Evolutionary conservation across 257 asterid genomes (phyloP).

Genomic region (Nicotiana knightiana): DNA sequence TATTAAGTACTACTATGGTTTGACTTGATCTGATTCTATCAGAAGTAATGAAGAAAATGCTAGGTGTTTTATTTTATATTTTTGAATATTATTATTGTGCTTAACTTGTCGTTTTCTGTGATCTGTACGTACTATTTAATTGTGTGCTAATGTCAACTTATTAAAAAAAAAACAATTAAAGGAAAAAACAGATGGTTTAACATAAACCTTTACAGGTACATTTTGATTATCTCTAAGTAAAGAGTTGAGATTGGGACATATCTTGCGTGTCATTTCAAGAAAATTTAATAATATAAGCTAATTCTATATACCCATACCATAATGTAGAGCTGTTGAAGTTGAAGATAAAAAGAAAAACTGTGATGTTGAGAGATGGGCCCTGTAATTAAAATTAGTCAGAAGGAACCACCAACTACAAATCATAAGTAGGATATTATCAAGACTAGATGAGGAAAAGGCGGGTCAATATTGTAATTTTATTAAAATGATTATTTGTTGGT

Average conservation of each 20-base stretch:
- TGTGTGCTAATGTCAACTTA: background rate
- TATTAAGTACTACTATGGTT: background rate
- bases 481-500: too few relatives aligned
- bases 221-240: background rate
- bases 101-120: constrained; percentile 2
- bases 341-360: background rate
- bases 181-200: background rate
- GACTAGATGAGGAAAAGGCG: background rate
- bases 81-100: background rate
- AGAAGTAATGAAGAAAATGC: background rate
- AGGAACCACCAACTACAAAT: background rate
- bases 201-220: background rate
- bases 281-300: background rate
- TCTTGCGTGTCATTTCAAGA: background rate
- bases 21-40: constrained; percentile 2
- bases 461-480: too few relatives aligned
- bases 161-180: too few relatives aligned
- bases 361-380: background rate
- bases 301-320: background rate
- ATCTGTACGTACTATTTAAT: background rate
- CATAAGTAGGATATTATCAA: background rate
- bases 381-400: background rate
- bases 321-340: background rate
- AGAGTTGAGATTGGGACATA: background rate
- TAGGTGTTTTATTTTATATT: background rate